Evolutionary conservation across 805 yeast species (phyloP).

Genomic region (Yarrowia osloensis): DNA sequence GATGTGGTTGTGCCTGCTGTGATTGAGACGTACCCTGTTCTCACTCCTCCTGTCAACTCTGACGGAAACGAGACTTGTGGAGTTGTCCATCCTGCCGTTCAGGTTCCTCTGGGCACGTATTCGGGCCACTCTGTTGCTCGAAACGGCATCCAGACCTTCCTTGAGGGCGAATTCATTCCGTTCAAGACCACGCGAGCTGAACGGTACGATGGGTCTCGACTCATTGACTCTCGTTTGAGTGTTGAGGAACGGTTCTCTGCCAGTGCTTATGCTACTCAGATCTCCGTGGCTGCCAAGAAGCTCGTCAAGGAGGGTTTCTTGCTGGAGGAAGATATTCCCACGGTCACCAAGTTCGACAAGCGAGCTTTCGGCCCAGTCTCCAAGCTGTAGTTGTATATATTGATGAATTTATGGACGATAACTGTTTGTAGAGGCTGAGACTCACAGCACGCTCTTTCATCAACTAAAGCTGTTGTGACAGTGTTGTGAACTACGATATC

Average conservation of each 20-base stretch:
- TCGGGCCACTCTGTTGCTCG: conserved; percentile 23
- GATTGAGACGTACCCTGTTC: conserved; percentile 3
- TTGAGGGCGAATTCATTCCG: conserved; percentile 22
- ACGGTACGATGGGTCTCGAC: not conserved
- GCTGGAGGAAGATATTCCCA: conserved; percentile 3
- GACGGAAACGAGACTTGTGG: conserved; percentile 26
- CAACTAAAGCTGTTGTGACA: not conserved
- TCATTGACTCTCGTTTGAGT: conserved; percentile 3
- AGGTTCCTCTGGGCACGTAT: conserved; percentile 24
- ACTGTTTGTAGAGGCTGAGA: too few relatives aligned
- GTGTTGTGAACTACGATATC: not conserved
- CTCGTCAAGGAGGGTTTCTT: conserved; percentile 3
- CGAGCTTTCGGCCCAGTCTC: not conserved
- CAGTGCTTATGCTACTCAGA: not conserved
- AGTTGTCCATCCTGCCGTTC: conserved; percentile 16
- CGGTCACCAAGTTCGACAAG: conserved; percentile 19
- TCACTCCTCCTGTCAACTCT: conserved; percentile 20
- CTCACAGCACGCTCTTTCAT: too few relatives aligned
- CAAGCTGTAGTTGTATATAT: conserved; percentile 1
- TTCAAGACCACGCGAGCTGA: not conserved
- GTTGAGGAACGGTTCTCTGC: conserved; percentile 6
- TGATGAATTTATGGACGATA: too few relatives aligned
- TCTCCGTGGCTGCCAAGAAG: conserved; percentile 4
- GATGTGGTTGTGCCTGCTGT: conserved; percentile 1
- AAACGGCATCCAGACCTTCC: conserved; percentile 16